A percentile compares a stretch with the other conserved stretches of the same genome.
Evolutionary conservation across 495 filamentous ascomycete genomes (phyloP).

Genomic region (Daldinia grandis): DNA sequence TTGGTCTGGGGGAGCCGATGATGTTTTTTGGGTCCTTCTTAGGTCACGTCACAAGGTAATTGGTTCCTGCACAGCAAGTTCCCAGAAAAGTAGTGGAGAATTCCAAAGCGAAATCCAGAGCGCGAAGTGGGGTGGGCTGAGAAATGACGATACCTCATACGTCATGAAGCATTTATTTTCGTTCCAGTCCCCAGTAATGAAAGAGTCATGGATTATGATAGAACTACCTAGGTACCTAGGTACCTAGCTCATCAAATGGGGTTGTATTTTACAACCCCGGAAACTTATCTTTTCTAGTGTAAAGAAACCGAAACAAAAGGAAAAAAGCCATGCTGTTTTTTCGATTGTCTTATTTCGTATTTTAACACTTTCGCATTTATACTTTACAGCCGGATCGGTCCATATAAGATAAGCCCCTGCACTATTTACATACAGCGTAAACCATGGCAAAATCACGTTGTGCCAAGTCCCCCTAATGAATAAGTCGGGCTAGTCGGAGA

Average conservation of each 20-base stretch:
- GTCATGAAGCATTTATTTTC: constrained; percentile 32
- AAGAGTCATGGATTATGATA: constrained; percentile 38
- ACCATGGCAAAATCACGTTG: background rate
- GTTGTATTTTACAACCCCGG: background rate
- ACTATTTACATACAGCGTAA: background rate
- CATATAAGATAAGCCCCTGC: background rate
- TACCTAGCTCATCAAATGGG: constrained; percentile 1
- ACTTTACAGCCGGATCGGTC: background rate
- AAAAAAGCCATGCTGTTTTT: constrained; percentile 12
- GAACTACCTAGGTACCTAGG: background rate
- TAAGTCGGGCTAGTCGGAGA: background rate
- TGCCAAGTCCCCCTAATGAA: background rate
- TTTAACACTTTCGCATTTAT: background rate
- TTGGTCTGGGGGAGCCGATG: constrained; percentile 12
- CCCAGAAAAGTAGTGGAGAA: constrained; percentile 26
- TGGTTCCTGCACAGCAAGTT: constrained; percentile 28
- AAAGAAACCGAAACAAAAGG: constrained; percentile 8
- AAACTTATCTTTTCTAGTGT: background rate
- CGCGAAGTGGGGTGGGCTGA: constrained; percentile 29
- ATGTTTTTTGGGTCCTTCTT: constrained; percentile 16
- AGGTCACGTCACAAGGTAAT: constrained; percentile 34
- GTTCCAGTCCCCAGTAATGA: constrained; percentile 26
- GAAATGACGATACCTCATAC: constrained; percentile 41
- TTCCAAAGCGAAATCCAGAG: background rate
- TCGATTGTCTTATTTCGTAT: constrained; percentile 3